Conservation (phyloP, 176 grass and related monocot genomes). For the Thalia dealbata region DNA sequence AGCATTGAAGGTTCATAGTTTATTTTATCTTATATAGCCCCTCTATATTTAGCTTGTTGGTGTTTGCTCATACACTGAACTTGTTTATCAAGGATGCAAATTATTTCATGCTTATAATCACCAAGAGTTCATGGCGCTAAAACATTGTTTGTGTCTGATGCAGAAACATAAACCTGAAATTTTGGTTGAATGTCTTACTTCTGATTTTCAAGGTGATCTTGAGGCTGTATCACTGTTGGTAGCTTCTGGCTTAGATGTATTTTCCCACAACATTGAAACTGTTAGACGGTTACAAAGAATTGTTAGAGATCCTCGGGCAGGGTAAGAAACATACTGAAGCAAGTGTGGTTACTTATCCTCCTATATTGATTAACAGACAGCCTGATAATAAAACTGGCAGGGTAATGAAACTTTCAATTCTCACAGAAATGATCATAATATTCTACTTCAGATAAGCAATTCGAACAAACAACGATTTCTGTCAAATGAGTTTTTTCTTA, state of each 20-base stretch:
- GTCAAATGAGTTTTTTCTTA: neutral
- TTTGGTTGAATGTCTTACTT: conserved; percentile 73
- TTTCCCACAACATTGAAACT: conserved; percentile 89
- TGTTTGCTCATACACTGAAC: neutral
- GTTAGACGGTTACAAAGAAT: conserved; percentile 68
- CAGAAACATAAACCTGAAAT: conserved; percentile 78
- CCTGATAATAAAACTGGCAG: neutral
- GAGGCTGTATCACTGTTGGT: conserved; percentile 48
- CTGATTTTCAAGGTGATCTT: conserved; percentile 84
- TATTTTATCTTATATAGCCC: neutral
- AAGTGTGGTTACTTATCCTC: neutral
- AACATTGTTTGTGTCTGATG: conserved; percentile 14
- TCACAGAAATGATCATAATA: neutral
- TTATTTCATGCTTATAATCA: neutral
- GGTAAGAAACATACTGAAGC: conserved; percentile 21
- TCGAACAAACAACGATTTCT: neutral
- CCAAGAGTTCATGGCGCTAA: neutral
- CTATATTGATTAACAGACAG: neutral
- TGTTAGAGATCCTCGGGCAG: conserved; percentile 88
- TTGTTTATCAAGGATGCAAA: neutral
- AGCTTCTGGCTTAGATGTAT: conserved; percentile 79
- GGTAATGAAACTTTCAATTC: neutral
- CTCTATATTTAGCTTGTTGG: neutral
- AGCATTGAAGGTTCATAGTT: conserved; percentile 53
- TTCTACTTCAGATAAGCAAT: neutral